These are phyloP conservation scores for Misopates orontium DNA, from an alignment of 257 asterid genomes.

Conservation along the genomic window DNA sequence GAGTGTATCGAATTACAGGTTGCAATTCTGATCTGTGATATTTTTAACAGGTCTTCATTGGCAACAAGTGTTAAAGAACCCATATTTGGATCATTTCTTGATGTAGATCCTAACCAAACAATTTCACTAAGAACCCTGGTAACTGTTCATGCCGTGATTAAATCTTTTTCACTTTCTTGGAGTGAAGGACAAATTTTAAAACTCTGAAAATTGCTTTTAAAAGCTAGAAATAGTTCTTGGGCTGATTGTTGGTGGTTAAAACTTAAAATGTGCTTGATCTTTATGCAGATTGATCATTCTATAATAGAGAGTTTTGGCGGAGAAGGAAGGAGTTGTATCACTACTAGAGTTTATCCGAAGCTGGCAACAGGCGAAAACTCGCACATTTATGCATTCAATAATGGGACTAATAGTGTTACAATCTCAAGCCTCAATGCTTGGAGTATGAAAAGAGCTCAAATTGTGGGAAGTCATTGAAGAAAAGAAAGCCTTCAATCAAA, in stretches of 20 bases:
- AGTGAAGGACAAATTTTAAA: too few species aligned
- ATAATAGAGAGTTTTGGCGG: conserved; percentile 48
- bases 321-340: conserved; percentile 40
- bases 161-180: too few species aligned
- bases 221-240: too few species aligned
- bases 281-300: conserved; percentile 43
- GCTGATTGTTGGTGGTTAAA: too few species aligned
- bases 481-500: too few species aligned
- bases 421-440: conserved; percentile 35
- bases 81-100: conserved; percentile 49
- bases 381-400: conserved; percentile 38
- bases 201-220: too few species aligned
- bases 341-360: conserved; percentile 40
- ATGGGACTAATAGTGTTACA: conserved; percentile 27
- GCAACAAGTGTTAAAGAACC: conserved; percentile 32
- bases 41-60: conserved; percentile 46
- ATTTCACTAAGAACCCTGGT: conserved; percentile 53
- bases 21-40: neutral
- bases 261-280: neutral
- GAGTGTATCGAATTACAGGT: too few species aligned
- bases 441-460: conserved; percentile 44
- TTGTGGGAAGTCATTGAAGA: conserved; percentile 24
- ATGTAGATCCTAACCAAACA: conserved; percentile 42
- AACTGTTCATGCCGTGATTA: neutral
- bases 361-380: conserved; percentile 32